phyloP scores from a whole-genome alignment of 495 filamentous ascomycete genomes.

The Elaphomyces granulatus region DNA sequence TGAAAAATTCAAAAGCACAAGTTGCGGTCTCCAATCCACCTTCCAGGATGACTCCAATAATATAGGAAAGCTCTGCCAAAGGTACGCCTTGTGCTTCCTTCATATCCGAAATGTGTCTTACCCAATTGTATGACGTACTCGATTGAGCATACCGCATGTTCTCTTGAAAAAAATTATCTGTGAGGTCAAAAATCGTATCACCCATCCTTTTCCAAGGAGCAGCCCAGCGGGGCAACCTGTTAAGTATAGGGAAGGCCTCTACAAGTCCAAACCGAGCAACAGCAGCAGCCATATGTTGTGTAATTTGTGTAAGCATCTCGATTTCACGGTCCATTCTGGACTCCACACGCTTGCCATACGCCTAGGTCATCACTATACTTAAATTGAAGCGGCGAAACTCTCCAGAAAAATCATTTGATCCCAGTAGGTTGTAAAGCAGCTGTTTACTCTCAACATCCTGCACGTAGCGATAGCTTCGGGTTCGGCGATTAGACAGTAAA shows the following conservation, averaged over 20 bases:
- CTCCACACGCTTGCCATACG: constrained; percentile 10
- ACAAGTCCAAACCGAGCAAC: no score
- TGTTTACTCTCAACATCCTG: constrained; percentile 27
- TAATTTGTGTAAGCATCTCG: constrained; percentile 5
- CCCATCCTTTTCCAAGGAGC: constrained; percentile 12
- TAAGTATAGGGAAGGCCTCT: constrained; percentile 11
- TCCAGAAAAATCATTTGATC: constrained; percentile 11
- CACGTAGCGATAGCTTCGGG: constrained; percentile 3
- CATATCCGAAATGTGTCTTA: constrained; percentile 6
- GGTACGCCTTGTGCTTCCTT: no score
- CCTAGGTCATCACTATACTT: constrained; percentile 34
- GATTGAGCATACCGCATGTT: no score
- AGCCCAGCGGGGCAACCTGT: constrained; percentile 9
- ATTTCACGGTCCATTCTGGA: constrained; percentile 10
- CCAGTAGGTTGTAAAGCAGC: constrained; percentile 11
- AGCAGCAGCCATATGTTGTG: no score
- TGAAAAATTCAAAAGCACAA: constrained; percentile 19
- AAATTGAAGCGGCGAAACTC: constrained; percentile 44
- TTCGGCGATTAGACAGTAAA: background rate
- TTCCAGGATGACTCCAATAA: constrained; percentile 29
- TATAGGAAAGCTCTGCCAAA: constrained; percentile 25
- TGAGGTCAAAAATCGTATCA: background rate
- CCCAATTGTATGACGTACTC: no score
- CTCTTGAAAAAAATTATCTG: no score
- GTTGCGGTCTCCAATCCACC: constrained; percentile 32